Evolutionary conservation across 805 yeast species (phyloP), one percentile per base, ranked within the genome.

Genomic region (Saturnispora hagleri): DNA sequence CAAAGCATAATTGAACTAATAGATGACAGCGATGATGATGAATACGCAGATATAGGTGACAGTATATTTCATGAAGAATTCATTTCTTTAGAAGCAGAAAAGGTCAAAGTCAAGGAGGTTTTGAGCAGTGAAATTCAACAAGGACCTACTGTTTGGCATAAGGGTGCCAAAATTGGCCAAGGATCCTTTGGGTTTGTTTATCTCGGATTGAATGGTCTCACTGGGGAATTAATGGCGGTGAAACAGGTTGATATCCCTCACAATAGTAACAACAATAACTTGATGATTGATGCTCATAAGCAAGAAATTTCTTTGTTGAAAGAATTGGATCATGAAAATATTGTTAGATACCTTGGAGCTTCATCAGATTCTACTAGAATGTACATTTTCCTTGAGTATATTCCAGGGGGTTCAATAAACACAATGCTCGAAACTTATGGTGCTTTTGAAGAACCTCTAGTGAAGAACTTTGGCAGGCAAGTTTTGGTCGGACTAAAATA

Each of bases 151-250:
- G 80, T 86, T 43, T 93, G 99, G 99, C 75, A 89, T 43, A 86
- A 86, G 60, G 99, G 99, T 46, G 87, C 96, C 0, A 73, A 89
- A 46, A 89, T 93, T 57, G 99, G 99, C 0, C 83, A 91, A 9
- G 99, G 99, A 3, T 84, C 95, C 54, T 93, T 89, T 72, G 99
- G 98, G 33, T 82, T 88, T 2, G 99, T 93, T 1, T 90, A 85
- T 56, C 70, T 93, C 36, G 99, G 97, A 0, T 81, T 93, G 82
- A 88, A 90, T 63, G 86, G 96, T 1, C 68, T 84, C 34, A 89
- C 96, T 0, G 99, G 99, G 43, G 98, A 89, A 63, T 73, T 93
- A 48, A 88, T 91, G 96, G 99, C 98, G 1, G 97, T 93, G 18
- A 93, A 93, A 63, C 97, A 90, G 65, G 97, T 93, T 1, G 85